Evolutionary conservation across 148 eudicot species (phyloP).

Genomic region (Limonium bicolor): DNA sequence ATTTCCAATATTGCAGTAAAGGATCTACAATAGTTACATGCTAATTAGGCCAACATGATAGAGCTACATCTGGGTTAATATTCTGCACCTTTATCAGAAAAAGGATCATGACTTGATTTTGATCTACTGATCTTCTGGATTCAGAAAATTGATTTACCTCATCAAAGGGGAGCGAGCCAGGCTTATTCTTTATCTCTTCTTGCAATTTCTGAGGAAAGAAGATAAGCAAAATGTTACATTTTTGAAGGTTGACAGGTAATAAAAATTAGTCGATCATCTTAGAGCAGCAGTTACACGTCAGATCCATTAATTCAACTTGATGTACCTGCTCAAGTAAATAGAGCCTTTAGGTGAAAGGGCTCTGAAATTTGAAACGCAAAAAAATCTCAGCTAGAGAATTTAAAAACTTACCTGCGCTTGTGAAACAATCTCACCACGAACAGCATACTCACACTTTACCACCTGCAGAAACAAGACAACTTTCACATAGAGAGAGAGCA

Average conservation of each 20-base stretch:
- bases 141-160: conserved; percentile 35
- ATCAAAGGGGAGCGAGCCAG: conserved; percentile 76
- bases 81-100: too few relatives aligned
- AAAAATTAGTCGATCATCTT: not conserved
- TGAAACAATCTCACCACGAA: conserved; percentile 5
- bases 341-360: too few relatives aligned
- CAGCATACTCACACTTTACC: conserved; percentile 5
- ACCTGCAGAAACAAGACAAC: not conserved
- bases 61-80: too few relatives aligned
- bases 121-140: not conserved
- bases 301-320: too few relatives aligned
- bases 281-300: not conserved
- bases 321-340: too few relatives aligned
- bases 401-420: not conserved
- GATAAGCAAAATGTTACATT: not conserved
- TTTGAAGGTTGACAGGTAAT: not conserved
- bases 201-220: conserved; percentile 48
- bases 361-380: too few relatives aligned
- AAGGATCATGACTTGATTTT: too few relatives aligned
- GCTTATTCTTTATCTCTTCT: conserved; percentile 49
- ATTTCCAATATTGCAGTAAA: conserved; percentile 93
- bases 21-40: conserved; percentile 32
- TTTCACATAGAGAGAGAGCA: not conserved
- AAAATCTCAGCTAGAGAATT: too few relatives aligned
- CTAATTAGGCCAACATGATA: conserved; percentile 6